Base-by-base conservation (phyloP, 371 early-diverging fungal genomes). In the Mucor indicus region DNA sequence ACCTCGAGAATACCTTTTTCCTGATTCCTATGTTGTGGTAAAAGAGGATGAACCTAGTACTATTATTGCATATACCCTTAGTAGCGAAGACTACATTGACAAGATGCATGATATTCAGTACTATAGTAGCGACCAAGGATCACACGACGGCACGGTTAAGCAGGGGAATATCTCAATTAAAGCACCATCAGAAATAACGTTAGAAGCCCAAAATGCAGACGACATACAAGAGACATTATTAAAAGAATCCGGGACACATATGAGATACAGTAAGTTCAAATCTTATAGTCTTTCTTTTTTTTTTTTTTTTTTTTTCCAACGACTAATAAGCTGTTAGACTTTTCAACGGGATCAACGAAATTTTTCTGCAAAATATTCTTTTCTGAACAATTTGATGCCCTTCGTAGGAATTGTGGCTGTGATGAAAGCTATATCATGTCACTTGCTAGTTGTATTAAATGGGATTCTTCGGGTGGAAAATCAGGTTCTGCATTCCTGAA, bases 1-100 rank as follows among this genome's bases (percentile, higher is more conserved):
- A 79, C 55, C 67, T 3, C 87, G 87, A 2, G 94, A 93, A 43
- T 95, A 97, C 59, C 64, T 97, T 4, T 85, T 95, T 48, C 79
- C 85, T 3, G 92, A 90, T 43, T 95, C 95, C 0, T 74, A 79
- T 21, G 83, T 96, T 27, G 83, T 96, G 25, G 86, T 96, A 2
- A 81, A 92, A 24, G 96, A 96, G 55, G 89, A 92, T 42, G 96
- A 96, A 52, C 96, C 96, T 7, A 91, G 90, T 56, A 93, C 96
- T 0, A 92, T 98, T 47, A 86, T 98, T 48, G 93, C 98, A 0
- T 89, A 90, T 58, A 86, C 95, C 0, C 69, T 96, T 19, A 75
- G 67, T 36, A 77, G 69, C 15, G 63, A 70, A 19, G 77, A 80
- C 21, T 83, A 80, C 32, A 44, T 68, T 7, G 62, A 55, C 13